These are phyloP conservation scores for Lenwebbia sp. DNA, from an alignment of 345 rosid genomes.

Conservation along the genomic window DNA sequence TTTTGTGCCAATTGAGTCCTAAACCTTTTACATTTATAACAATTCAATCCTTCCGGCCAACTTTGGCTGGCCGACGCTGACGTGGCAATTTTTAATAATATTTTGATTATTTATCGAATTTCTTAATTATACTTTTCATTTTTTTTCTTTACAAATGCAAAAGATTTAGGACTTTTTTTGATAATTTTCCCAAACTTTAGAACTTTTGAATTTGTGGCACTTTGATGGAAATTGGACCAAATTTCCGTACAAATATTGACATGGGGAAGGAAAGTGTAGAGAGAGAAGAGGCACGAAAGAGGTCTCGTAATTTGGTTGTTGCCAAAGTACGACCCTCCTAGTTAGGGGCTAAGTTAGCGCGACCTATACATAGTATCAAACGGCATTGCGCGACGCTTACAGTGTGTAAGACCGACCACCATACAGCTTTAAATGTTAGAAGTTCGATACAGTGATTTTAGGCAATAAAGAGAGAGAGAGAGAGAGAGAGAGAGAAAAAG, in stretches of 20 bases:
- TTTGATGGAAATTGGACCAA: neutral
- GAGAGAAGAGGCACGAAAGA: neutral
- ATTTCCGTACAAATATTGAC: neutral
- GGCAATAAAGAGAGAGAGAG: neutral
- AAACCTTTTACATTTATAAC: no score
- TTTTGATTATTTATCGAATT: no score
- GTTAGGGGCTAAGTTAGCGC: neutral
- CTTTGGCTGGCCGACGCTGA: no score
- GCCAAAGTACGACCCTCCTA: fast-evolving
- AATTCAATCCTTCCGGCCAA: no score
- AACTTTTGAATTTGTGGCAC: neutral
- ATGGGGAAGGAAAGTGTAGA: neutral
- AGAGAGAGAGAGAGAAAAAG: no score
- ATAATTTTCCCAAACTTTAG: neutral
- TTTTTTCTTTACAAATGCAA: no score
- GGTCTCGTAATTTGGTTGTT: fast-evolving
- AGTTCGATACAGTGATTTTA: neutral
- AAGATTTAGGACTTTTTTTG: no score
- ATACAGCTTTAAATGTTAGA: neutral
- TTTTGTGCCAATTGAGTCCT: no score
- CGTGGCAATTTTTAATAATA: no score
- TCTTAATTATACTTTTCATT: no score
- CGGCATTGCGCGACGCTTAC: no score
- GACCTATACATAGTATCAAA: neutral
- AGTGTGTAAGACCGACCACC: neutral